phyloP scores from a whole-genome alignment of 2,329 filamentous ascomycete species.

The Lanzia echinophila region DNA sequence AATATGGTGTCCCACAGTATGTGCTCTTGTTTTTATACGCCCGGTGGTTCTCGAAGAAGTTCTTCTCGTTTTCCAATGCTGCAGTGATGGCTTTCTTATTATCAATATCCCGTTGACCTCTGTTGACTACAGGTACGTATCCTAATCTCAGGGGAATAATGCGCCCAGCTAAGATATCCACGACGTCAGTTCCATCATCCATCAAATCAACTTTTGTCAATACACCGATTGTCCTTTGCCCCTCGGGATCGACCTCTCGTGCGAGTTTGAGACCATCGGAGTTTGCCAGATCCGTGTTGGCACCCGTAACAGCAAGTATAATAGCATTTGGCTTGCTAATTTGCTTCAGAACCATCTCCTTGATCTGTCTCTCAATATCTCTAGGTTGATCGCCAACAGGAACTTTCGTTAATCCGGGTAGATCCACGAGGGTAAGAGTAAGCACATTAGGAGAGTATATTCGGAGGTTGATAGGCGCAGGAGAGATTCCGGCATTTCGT shows the following conservation, averaged over 20 bases:
- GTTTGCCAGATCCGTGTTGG: slow-evolving; percentile 97
- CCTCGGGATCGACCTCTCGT: slow-evolving; percentile 92
- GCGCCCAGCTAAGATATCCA: slow-evolving; percentile 94
- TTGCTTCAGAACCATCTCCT: slow-evolving; percentile 97
- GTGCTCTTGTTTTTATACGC: slow-evolving; percentile 97
- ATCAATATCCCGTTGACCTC: slow-evolving; percentile 96
- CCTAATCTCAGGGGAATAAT: slow-evolving; percentile 93
- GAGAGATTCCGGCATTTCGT: slow-evolving; percentile 91
- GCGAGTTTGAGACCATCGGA: slow-evolving; percentile 96
- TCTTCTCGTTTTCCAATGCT: slow-evolving; percentile 88
- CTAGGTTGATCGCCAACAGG: slow-evolving; percentile 93
- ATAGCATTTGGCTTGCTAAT: slow-evolving; percentile 98
- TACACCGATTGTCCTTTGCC: slow-evolving; percentile 96
- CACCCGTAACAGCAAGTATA: slow-evolving; percentile 90
- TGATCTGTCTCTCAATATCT: slow-evolving; percentile 94
- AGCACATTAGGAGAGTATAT: slow-evolving; percentile 99
- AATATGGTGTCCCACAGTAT: slow-evolving; percentile 96
- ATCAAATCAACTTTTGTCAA: slow-evolving; percentile 98
- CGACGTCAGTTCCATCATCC: slow-evolving; percentile 97
- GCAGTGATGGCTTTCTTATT: slow-evolving; percentile 92
- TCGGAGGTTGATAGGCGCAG: slow-evolving; percentile 91
- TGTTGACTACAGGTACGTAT: slow-evolving; percentile 96
- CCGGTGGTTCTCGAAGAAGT: slow-evolving; percentile 98
- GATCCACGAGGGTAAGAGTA: slow-evolving; percentile 90
- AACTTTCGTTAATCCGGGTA: slow-evolving; percentile 94